phyloP scores from a whole-genome alignment of 2,329 filamentous ascomycete genomes.

The Colletotrichum tropicale region DNA sequence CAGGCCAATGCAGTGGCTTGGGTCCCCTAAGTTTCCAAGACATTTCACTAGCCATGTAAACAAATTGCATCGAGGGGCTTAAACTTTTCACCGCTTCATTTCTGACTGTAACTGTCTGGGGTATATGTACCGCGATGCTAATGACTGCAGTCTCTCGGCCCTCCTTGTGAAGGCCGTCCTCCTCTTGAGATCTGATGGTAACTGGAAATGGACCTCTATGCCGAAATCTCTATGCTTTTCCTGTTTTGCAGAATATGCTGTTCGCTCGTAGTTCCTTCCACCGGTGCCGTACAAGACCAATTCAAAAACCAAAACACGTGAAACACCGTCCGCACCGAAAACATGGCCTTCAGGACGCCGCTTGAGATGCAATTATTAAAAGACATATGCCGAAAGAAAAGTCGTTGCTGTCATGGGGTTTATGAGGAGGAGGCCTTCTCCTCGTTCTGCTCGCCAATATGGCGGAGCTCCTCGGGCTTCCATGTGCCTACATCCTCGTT shows the following conservation, averaged over 20 bases:
- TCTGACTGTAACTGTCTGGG: background rate
- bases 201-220: slow-evolving; percentile 3
- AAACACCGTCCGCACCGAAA: background rate
- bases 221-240: slow-evolving; percentile 12
- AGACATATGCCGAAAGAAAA: background rate
- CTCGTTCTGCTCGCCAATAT: slow-evolving; percentile 61
- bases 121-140: slow-evolving; percentile 18
- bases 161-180: background rate
- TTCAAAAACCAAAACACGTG: background rate
- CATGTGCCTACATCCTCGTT: slow-evolving; percentile 62
- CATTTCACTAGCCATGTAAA: background rate
- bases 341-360: background rate
- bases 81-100: background rate
- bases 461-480: slow-evolving; percentile 75
- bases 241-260: slow-evolving; percentile 8
- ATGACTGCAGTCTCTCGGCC: background rate
- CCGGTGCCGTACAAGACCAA: background rate
- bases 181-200: background rate
- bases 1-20: background rate
- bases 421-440: slow-evolving; percentile 21
- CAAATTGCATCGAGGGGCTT: background rate
- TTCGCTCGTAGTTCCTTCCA: background rate
- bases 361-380: slow-evolving; percentile 12
- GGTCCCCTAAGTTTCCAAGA: background rate
- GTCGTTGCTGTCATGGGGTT: background rate